A percentile compares a stretch with the other conserved stretches of the same genome.
Evolutionary conservation across 108 stramenopile species (phyloP).

Genomic region (Stephanodiscus triporus): DNA sequence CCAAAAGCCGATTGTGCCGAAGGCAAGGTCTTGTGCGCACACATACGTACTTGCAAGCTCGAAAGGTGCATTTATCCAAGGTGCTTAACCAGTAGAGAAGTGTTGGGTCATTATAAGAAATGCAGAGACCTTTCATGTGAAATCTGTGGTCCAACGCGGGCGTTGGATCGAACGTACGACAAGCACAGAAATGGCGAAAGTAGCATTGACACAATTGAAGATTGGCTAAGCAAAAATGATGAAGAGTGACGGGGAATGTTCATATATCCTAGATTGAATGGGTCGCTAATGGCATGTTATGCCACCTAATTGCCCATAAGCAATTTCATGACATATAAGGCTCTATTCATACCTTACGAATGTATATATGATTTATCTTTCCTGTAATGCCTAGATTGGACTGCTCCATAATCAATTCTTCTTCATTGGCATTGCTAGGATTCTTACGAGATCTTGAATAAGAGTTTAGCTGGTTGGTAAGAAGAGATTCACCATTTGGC

Average conservation of each 20-base stretch:
- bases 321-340: no score
- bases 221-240: slow-evolving; percentile 25
- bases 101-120: slow-evolving; percentile 34
- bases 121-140: slow-evolving; percentile 27
- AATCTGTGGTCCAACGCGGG: slow-evolving; percentile 38
- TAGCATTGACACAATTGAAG: slow-evolving; percentile 34
- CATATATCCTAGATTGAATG: no score
- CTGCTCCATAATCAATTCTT: slow-evolving; percentile 1
- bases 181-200: neutral
- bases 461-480: slow-evolving; percentile 9
- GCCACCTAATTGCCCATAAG: no score
- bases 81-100: slow-evolving; percentile 40
- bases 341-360: no score
- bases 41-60: slow-evolving; percentile 36
- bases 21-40: slow-evolving; percentile 31
- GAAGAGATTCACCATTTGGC: slow-evolving; percentile 7
- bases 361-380: neutral
- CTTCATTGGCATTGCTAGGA: slow-evolving; percentile 16
- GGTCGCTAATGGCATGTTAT: neutral
- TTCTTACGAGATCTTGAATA: slow-evolving; percentile 27
- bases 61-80: slow-evolving; percentile 24
- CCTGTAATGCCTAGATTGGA: slow-evolving; percentile 8
- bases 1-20: slow-evolving; percentile 34
- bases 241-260: neutral
- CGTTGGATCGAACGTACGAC: neutral